These are phyloP conservation scores for Gaertneriomyces semiglobifer DNA, from an alignment of 192 early-diverging fungal species.

Conservation along the genomic window DNA sequence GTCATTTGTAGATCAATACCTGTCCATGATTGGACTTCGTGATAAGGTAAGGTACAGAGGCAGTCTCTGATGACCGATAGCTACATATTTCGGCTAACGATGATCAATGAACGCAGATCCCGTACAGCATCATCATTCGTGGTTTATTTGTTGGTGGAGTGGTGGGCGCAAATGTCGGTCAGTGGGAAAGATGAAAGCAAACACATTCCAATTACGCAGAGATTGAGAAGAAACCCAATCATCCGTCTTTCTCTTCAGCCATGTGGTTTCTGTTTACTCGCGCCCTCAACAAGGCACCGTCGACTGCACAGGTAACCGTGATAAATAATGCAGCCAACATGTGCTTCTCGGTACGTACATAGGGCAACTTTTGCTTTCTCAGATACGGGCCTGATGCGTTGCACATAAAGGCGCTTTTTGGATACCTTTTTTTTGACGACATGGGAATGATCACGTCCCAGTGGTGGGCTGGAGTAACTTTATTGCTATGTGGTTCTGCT, in stretches of 20 bases:
- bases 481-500: conserved; percentile 68
- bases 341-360: conserved; percentile 50
- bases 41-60: not conserved
- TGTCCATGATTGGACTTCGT: not conserved
- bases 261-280: conserved; percentile 92
- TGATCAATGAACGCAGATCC: not conserved
- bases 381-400: not conserved
- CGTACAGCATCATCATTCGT: not conserved
- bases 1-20: too few species aligned
- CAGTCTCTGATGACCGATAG: not conserved
- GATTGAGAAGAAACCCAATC: conserved; percentile 51
- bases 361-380: conserved; percentile 3
- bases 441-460: conserved; percentile 51
- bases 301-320: conserved; percentile 72
- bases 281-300: conserved; percentile 68
- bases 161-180: too few species aligned
- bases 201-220: conserved; percentile 23
- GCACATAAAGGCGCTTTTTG: conserved; percentile 55
- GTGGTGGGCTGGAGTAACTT: conserved; percentile 83
- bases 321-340: conserved; percentile 79
- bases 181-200: not conserved
- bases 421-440: conserved; percentile 72
- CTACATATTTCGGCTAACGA: conserved; percentile 31
- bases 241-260: conserved; percentile 68
- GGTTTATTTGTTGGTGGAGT: not conserved